phyloP scores from a whole-genome alignment of 805 yeast genomes.

The Lachancea nothofagi region DNA sequence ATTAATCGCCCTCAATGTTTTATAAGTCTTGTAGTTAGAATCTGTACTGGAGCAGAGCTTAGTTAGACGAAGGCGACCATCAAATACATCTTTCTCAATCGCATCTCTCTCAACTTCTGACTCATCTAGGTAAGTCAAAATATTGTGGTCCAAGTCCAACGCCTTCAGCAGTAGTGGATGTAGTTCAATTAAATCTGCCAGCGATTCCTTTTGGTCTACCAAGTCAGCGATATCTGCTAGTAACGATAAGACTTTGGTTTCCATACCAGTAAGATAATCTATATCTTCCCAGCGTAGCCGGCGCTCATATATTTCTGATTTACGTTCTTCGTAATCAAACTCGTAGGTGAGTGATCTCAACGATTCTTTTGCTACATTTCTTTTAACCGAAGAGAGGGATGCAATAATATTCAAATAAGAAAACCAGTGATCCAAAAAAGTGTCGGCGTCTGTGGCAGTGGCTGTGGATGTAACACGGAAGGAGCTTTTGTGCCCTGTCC shows the following conservation, averaged over 20 bases:
- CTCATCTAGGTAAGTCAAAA: constrained; percentile 26
- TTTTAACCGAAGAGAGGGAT: constrained; percentile 48
- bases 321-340: constrained; percentile 7
- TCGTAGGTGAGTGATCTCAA: constrained; percentile 1
- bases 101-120: constrained; percentile 29
- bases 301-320: neutral
- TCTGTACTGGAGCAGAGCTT: no score
- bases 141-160: constrained; percentile 35
- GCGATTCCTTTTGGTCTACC: constrained; percentile 31
- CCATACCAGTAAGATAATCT: constrained; percentile 63
- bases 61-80: no score
- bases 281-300: constrained; percentile 36
- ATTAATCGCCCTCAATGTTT: constrained; percentile 43
- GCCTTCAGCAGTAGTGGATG: constrained; percentile 28
- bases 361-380: neutral
- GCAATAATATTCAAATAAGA: constrained; percentile 64
- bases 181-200: constrained; percentile 25
- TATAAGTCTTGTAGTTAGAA: constrained; percentile 18
- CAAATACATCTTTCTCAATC: no score
- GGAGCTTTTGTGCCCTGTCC: constrained; percentile 19
- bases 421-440: constrained; percentile 62
- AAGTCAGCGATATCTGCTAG: constrained; percentile 43
- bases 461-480: neutral
- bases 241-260: constrained; percentile 52
- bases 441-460: constrained; percentile 16